These are phyloP conservation scores for Lepidium sativum DNA, from an alignment of 345 rosid species.

Conservation along the genomic window DNA sequence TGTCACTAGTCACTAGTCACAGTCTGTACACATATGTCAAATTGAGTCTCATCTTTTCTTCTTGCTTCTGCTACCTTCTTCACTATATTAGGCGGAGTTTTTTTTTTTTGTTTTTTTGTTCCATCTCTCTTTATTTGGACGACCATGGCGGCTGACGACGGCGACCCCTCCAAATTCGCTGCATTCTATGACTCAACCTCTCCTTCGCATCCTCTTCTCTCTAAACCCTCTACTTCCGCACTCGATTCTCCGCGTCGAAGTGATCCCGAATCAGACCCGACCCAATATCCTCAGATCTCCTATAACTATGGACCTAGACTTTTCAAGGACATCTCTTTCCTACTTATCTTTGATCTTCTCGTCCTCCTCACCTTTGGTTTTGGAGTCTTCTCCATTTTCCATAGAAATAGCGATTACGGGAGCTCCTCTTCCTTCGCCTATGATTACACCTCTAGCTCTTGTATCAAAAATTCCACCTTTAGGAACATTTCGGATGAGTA, in stretches of 20 bases:
- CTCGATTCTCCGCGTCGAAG: constrained; percentile 31
- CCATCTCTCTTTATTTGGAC: neutral
- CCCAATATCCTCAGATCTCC: constrained; percentile 83
- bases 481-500: neutral
- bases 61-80: neutral
- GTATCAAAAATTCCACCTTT: constrained; percentile 33
- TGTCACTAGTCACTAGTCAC: neutral
- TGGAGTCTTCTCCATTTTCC: constrained; percentile 64
- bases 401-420: constrained; percentile 44
- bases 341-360: constrained; percentile 54
- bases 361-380: constrained; percentile 60
- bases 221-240: constrained; percentile 39
- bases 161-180: constrained; percentile 30
- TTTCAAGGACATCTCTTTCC: constrained; percentile 69
- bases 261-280: constrained; percentile 47
- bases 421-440: constrained; percentile 48
- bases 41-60: constrained; percentile 4
- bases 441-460: constrained; percentile 47
- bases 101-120: no score
- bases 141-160: constrained; percentile 55
- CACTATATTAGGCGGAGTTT: constrained; percentile 9
- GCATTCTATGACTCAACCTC: constrained; percentile 42
- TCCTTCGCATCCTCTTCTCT: constrained; percentile 62
- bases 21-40: neutral
- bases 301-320: constrained; percentile 64